Conservation (phyloP, 108 stramenopile species). For the Nannochloropsis gaditana region DNA sequence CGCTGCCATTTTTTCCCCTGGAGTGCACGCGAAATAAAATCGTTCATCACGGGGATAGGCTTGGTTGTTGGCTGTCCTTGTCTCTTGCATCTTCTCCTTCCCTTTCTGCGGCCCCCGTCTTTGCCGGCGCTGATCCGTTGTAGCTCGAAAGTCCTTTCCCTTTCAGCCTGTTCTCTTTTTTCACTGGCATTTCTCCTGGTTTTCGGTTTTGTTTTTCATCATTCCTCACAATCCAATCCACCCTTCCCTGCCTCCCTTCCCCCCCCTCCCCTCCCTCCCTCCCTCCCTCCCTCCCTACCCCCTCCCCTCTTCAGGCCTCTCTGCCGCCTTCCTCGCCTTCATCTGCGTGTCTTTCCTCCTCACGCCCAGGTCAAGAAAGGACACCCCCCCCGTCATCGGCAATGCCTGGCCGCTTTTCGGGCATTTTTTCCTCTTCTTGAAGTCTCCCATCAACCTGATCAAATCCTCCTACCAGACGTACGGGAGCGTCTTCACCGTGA, state of each 20-base stretch:
- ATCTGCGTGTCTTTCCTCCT: background rate
- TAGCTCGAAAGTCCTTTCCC: too few relatives aligned
- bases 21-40: too few relatives aligned
- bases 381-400: slow-evolving; percentile 38
- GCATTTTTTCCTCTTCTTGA: slow-evolving; percentile 29
- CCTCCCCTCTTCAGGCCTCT: background rate
- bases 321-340: background rate
- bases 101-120: too few relatives aligned
- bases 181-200: too few relatives aligned
- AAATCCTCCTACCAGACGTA: slow-evolving; percentile 62
- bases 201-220: background rate
- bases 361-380: background rate
- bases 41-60: too few relatives aligned
- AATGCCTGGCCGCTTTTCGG: slow-evolving; percentile 28
- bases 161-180: too few relatives aligned
- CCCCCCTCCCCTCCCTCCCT: background rate
- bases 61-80: too few relatives aligned
- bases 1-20: too few relatives aligned
- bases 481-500: slow-evolving; percentile 83
- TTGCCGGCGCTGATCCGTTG: too few relatives aligned
- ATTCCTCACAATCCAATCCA: too few relatives aligned
- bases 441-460: slow-evolving; percentile 47
- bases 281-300: background rate
- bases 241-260: background rate
- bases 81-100: too few relatives aligned